A percentile compares a stretch with the other conserved stretches of the same genome.
Evolutionary conservation across 169 alveolate genomes (phyloP).

Genomic region (Amoebophrya sp.): DNA sequence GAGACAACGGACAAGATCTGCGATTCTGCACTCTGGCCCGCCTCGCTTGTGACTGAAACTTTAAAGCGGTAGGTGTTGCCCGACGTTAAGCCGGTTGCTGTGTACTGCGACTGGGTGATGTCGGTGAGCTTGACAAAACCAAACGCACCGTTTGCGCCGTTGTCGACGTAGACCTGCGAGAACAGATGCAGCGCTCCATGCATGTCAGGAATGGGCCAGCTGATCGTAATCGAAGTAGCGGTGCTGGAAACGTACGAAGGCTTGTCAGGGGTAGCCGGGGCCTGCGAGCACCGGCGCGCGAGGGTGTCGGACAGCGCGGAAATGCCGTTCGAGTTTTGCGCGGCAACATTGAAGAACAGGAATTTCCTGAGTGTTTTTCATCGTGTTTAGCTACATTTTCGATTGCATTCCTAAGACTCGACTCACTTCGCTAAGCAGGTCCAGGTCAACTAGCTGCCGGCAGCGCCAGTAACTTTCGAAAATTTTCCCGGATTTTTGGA

Average conservation of each 20-base stretch:
- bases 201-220: neutral
- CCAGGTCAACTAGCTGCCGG: too few species aligned
- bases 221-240: neutral
- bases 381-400: too few species aligned
- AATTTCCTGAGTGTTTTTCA: neutral
- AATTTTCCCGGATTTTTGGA: too few species aligned
- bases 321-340: neutral
- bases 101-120: neutral
- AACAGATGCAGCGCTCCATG: neutral
- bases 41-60: neutral
- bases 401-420: too few species aligned
- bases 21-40: neutral
- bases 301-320: neutral
- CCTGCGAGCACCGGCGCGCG: neutral
- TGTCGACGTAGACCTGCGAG: neutral
- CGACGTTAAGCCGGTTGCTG: neutral
- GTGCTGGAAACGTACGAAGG: neutral
- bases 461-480: too few species aligned
- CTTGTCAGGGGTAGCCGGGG: neutral
- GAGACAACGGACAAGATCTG: neutral
- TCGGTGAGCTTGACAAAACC: neutral
- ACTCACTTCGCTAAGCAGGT: too few species aligned
- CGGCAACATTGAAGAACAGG: neutral
- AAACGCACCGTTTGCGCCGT: neutral
- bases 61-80: neutral